A percentile compares a stretch with the other conserved stretches of the same genome.
Evolutionary conservation across 805 yeast species (phyloP).

Genomic region (Priceomyces medius): DNA sequence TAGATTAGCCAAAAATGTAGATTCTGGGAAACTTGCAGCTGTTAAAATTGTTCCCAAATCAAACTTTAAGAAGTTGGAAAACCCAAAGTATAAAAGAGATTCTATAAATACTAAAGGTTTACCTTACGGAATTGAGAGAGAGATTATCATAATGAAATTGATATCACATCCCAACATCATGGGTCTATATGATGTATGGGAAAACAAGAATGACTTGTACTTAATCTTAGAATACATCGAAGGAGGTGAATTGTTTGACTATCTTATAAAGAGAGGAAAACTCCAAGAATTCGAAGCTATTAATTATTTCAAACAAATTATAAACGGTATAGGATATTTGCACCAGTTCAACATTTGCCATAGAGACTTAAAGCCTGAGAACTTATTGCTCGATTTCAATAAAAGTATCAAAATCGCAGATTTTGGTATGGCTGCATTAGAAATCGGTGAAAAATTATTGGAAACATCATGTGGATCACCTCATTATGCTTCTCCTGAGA

Average conservation of each 20-base stretch:
- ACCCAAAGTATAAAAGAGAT: slow-evolving; percentile 44
- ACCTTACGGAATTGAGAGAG: slow-evolving; percentile 84
- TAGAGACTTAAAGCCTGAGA: slow-evolving; percentile 81
- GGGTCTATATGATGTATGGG: slow-evolving; percentile 94
- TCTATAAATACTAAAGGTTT: slow-evolving; percentile 42
- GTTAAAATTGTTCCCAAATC: slow-evolving; percentile 94
- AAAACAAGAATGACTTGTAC: slow-evolving; percentile 84
- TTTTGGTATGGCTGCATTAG: slow-evolving; percentile 88
- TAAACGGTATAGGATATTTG: slow-evolving; percentile 76
- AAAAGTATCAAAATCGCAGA: slow-evolving; percentile 77
- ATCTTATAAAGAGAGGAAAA: slow-evolving; percentile 68
- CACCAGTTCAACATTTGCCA: slow-evolving; percentile 80
- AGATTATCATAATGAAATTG: slow-evolving; percentile 81
- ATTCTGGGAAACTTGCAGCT: slow-evolving; percentile 88
- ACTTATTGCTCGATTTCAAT: slow-evolving; percentile 63
- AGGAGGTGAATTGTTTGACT: slow-evolving; percentile 84
- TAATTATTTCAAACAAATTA: slow-evolving; percentile 72
- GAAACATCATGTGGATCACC: slow-evolving; percentile 88
- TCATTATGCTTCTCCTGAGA: slow-evolving; percentile 87
- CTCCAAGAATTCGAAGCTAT: slow-evolving; percentile 73
- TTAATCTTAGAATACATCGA: slow-evolving; percentile 79
- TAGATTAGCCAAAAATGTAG: slow-evolving; percentile 81
- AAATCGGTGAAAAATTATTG: slow-evolving; percentile 63
- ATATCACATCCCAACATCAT: slow-evolving; percentile 76
- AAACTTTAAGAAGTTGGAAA: slow-evolving; percentile 51